Evolutionary conservation across 805 yeast genomes (phyloP).

Genomic region (Teunomyces kruisii): DNA sequence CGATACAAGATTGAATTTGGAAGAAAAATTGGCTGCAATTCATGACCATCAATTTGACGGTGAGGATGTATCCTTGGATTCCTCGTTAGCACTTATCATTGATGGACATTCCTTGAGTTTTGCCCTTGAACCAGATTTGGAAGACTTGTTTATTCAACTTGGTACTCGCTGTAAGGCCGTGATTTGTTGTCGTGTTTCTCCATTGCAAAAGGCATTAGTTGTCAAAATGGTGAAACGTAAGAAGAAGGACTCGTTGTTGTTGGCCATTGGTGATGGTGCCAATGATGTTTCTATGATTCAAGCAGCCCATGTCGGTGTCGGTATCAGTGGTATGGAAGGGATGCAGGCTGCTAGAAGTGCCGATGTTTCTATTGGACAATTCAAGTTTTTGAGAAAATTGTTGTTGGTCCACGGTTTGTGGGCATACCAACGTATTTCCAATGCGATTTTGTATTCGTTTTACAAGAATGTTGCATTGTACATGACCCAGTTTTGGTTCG

Average conservation of each 20-base stretch:
- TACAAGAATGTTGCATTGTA: slow-evolving; percentile 94
- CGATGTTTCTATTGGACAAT: slow-evolving; percentile 95
- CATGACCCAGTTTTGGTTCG: slow-evolving; percentile 99
- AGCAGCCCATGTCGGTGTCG: slow-evolving; percentile 99
- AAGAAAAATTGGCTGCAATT: slow-evolving; percentile 75
- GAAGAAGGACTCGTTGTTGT: slow-evolving; percentile 63
- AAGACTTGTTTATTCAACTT: slow-evolving; percentile 71
- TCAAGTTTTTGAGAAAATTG: slow-evolving; percentile 78
- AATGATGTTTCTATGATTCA: slow-evolving; percentile 99
- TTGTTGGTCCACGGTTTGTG: slow-evolving; percentile 94
- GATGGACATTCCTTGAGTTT: slow-evolving; percentile 90
- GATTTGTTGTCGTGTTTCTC: slow-evolving; percentile 96
- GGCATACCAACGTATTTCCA: slow-evolving; percentile 94
- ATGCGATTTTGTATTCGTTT: slow-evolving; percentile 90
- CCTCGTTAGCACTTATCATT: slow-evolving; percentile 83
- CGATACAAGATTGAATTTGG: slow-evolving; percentile 71
- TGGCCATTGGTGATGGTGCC: slow-evolving; percentile 99
- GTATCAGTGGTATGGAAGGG: slow-evolving; percentile 99
- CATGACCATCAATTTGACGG: slow-evolving; percentile 61
- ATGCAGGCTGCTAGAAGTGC: slow-evolving; percentile 99
- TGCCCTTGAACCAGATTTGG: slow-evolving; percentile 82
- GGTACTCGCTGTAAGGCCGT: slow-evolving; percentile 93
- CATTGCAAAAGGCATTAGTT: slow-evolving; percentile 93
- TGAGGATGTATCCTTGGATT: slow-evolving; percentile 56
- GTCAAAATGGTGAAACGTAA: slow-evolving; percentile 90